These are phyloP conservation scores for Gonapodya sp. DNA, from an alignment of 192 early-diverging fungal species.

Conservation along the genomic window DNA sequence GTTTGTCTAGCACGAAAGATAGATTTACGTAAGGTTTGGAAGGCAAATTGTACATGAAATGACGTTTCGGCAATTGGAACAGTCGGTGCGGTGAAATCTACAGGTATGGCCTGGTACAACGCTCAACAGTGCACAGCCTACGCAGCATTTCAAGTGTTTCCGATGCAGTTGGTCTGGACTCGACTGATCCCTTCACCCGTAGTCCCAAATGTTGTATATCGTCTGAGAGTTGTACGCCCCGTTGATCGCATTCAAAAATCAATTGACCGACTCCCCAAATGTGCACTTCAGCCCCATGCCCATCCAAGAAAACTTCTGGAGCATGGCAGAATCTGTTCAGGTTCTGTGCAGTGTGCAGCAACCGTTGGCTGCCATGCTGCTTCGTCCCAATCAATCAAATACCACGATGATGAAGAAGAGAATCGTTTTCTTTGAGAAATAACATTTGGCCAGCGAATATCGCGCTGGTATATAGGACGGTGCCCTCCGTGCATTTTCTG, in stretches of 20 bases:
- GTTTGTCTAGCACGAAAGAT: slow-evolving; percentile 4
- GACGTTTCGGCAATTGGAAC: neutral
- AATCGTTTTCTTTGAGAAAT: neutral
- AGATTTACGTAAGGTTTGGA: slow-evolving; percentile 1
- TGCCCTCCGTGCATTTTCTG: slow-evolving; percentile 1
- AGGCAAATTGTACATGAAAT: slow-evolving; percentile 4
- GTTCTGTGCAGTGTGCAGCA: slow-evolving; percentile 1
- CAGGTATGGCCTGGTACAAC: neutral
- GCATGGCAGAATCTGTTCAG: slow-evolving; percentile 1
- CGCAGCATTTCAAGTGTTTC: neutral
- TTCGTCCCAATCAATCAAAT: slow-evolving; percentile 2
- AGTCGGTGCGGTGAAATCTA: slow-evolving; percentile 1
- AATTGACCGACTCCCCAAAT: slow-evolving; percentile 4
- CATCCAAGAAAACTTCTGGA: slow-evolving; percentile 4
- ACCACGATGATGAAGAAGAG: neutral
- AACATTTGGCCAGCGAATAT: slow-evolving; percentile 4
- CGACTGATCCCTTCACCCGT: neutral
- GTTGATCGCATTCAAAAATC: neutral
- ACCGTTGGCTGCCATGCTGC: slow-evolving; percentile 3
- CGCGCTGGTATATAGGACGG: neutral
- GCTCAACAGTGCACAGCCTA: neutral
- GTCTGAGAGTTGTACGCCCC: slow-evolving; percentile 1
- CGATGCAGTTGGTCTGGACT: slow-evolving; percentile 3
- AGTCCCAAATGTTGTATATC: slow-evolving; percentile 4
- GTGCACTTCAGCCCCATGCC: slow-evolving; percentile 1